phyloP scores from a whole-genome alignment of 495 filamentous ascomycete genomes.

The Bryoglossum gracile region DNA sequence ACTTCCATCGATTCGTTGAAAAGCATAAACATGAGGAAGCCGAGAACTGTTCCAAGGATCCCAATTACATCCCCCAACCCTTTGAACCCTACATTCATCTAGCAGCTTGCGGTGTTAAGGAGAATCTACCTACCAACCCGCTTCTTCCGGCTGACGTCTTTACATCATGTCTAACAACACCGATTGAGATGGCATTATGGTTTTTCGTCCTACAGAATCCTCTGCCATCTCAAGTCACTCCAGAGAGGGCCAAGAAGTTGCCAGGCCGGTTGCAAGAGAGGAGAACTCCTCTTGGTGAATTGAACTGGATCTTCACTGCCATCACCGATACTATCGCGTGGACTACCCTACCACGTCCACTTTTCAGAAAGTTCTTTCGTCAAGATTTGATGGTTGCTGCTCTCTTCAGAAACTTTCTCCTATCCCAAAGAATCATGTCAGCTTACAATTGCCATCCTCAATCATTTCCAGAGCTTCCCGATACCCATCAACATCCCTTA shows the following conservation, averaged over 20 bases:
- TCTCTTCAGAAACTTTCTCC: constrained; percentile 89
- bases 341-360: constrained; percentile 79
- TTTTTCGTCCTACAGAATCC: constrained; percentile 94
- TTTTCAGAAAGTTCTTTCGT: constrained; percentile 94
- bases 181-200: constrained; percentile 91
- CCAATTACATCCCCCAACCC: constrained; percentile 60
- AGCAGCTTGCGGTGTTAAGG: constrained; percentile 79
- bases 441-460: constrained; percentile 91
- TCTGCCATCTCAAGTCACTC: constrained; percentile 62
- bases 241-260: constrained; percentile 73
- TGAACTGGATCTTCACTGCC: constrained; percentile 99
- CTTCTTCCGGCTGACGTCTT: constrained; percentile 92
- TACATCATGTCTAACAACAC: constrained; percentile 90
- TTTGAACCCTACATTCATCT: constrained; percentile 74
- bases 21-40: constrained; percentile 84
- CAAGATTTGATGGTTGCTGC: constrained; percentile 99
- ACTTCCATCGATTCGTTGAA: constrained; percentile 88
- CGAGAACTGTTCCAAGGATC: constrained; percentile 64
- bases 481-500: constrained; percentile 85
- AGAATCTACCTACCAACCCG: constrained; percentile 95
- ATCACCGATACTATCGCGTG: constrained; percentile 99
- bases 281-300: constrained; percentile 88
- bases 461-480: constrained; percentile 79
- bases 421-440: constrained; percentile 91
- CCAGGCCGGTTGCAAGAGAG: constrained; percentile 85